These are phyloP conservation scores for Leptodermis oblonga DNA, from an alignment of 257 asterid species.

Conservation along the genomic window DNA sequence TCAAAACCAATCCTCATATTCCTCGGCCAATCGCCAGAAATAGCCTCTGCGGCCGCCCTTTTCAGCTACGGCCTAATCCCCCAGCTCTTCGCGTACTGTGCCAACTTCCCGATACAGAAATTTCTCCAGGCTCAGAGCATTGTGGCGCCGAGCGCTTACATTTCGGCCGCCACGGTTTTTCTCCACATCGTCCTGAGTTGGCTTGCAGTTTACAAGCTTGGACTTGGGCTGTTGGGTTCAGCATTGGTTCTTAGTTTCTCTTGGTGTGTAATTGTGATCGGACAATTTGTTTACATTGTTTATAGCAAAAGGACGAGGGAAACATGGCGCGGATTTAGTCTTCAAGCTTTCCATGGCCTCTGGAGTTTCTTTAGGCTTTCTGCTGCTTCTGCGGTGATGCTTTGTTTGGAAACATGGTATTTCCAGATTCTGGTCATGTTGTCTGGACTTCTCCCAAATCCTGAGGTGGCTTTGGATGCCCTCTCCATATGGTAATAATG, in stretches of 20 bases:
- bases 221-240: constrained; percentile 53
- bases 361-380: constrained; percentile 55
- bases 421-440: constrained; percentile 42
- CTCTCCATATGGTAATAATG: constrained; percentile 55
- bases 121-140: constrained; percentile 63
- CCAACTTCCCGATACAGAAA: constrained; percentile 57
- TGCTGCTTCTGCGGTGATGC: constrained; percentile 58
- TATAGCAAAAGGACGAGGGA: constrained; percentile 28
- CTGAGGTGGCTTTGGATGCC: constrained; percentile 51
- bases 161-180: constrained; percentile 38
- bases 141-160: constrained; percentile 57
- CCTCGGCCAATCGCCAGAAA: constrained; percentile 40
- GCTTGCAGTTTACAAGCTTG: constrained; percentile 38
- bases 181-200: constrained; percentile 44
- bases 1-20: constrained; percentile 38
- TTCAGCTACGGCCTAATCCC: constrained; percentile 59
- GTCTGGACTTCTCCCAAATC: constrained; percentile 50
- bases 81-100: constrained; percentile 57
- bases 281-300: constrained; percentile 44
- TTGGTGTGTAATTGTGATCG: constrained; percentile 57
- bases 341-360: constrained; percentile 45
- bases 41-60: constrained; percentile 41
- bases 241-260: constrained; percentile 47
- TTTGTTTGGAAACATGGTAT: constrained; percentile 64
- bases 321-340: constrained; percentile 59